Base-by-base conservation (phyloP, 2,329 filamentous ascomycete species). In the Orbilia oligospora region DNA sequence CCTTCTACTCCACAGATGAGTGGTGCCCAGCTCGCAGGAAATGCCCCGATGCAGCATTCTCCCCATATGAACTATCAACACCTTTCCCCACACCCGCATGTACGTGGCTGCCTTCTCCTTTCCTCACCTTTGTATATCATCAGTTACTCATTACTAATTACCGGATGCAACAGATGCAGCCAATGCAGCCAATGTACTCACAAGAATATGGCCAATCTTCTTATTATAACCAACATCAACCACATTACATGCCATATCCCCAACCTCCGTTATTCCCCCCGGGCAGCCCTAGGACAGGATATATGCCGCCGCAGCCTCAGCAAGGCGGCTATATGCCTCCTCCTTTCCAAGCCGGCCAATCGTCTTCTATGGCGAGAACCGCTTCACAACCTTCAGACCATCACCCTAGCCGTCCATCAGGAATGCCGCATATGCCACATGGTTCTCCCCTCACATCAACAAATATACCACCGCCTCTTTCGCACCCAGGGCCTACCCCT, bases 361-460 rank as follows among this genome's bases (percentile, higher is more conserved):
- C 91, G 80, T 86, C 89, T 73, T 86, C 86, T 48, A 94, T 97
- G 91, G 96, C 94, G 1, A 91, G 94, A 81, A 94, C 90, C 78
- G 89, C 92, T 1, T 97, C 93, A 1, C 92, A 96, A 84, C 88
- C 92, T 71, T 92, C 92, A n/a, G 88, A 51, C 80, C 83, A 70
- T 24, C 73, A 55, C 78, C 90, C 82, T 86, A 89, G 58, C 87
- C 85, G 82, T 88, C 88, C 44, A 92, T 93, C 85, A 87, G 89
- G 80, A 89, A 89, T 18, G 85, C 86, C 9, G 90, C 90, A 48
- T 89, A 49, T 79, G 88, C 81, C 84, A 90, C 36, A 88, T 88
- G 55, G 88, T 92, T 87, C 84, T 90, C 83, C 86, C 53, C 53
- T 75, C n/a, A 30, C 55, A 20, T 66, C 76, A 16, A 51, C 85